Evolutionary conservation across 441 rosid genomes (phyloP).

Genomic region (Euphorbia schlechtendalii): DNA sequence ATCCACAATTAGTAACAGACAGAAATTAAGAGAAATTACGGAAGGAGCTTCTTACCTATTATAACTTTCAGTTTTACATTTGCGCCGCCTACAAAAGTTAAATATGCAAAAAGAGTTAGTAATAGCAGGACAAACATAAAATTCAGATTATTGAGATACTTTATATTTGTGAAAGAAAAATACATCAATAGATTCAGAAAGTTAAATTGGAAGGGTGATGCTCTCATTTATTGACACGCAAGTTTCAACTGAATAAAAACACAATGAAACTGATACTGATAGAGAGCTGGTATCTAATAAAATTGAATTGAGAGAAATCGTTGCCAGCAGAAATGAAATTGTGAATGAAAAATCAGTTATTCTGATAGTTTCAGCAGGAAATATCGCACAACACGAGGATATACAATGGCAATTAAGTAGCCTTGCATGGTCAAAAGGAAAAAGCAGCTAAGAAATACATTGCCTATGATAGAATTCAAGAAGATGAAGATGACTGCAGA

Average conservation of each 20-base stretch:
- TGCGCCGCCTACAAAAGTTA: neutral
- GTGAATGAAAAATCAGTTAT: neutral
- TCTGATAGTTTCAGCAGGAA: neutral
- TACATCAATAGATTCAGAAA: neutral
- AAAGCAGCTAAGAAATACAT: too few relatives aligned
- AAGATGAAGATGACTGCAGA: too few relatives aligned
- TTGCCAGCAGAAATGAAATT: neutral
- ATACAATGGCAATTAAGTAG: neutral
- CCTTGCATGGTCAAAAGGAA: neutral
- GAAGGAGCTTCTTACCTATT: slow-evolving; percentile 24
- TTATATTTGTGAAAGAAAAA: neutral
- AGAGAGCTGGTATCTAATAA: neutral
- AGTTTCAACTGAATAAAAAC: neutral
- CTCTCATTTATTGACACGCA: neutral
- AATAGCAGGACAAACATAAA: neutral
- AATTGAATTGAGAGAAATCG: neutral
- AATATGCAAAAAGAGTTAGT: slow-evolving; percentile 9
- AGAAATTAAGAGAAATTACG: neutral
- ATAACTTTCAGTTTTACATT: neutral
- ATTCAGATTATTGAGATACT: neutral
- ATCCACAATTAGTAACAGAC: neutral
- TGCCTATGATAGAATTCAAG: too few relatives aligned
- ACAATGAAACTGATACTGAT: neutral
- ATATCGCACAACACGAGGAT: neutral
- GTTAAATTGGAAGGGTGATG: neutral